Percentiles rank a stretch among this genome's conserved stretches.
These are phyloP conservation scores for Dendryphion nanum DNA, from an alignment of 2,329 filamentous ascomycete genomes.

Conservation along the genomic window DNA sequence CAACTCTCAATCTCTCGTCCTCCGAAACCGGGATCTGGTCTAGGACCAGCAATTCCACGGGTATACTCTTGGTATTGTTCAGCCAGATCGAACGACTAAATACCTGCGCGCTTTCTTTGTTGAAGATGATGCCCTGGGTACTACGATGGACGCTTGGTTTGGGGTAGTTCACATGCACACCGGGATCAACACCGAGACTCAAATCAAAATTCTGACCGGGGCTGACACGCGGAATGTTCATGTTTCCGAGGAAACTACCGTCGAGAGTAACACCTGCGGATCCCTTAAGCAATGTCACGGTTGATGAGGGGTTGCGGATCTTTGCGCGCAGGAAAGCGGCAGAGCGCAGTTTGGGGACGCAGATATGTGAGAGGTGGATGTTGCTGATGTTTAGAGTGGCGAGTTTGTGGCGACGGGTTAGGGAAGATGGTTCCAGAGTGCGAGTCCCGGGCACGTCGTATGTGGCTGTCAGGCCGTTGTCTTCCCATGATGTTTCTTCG, in stretches of 20 bases:
- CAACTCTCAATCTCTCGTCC: constrained; percentile 57
- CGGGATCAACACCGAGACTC: constrained; percentile 60
- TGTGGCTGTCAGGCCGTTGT: constrained; percentile 59
- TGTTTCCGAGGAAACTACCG: constrained; percentile 60
- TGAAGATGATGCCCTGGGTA: constrained; percentile 51
- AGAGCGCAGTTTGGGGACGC: constrained; percentile 61
- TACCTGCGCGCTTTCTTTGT: constrained; percentile 52
- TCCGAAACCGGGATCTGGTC: constrained; percentile 64
- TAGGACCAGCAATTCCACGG: constrained; percentile 52
- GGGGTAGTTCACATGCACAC: constrained; percentile 55
- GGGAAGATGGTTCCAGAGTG: constrained; percentile 54
- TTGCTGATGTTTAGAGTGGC: constrained; percentile 53
- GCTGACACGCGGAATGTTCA: constrained; percentile 55
- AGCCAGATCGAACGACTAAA: constrained; percentile 53
- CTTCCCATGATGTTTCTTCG: constrained; percentile 57
- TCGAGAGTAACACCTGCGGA: constrained; percentile 61
- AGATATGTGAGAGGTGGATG: constrained; percentile 55
- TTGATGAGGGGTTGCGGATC: constrained; percentile 54
- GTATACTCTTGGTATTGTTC: constrained; percentile 47
- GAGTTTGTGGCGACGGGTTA: constrained; percentile 55
- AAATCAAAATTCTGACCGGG: constrained; percentile 55
- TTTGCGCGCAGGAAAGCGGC: constrained; percentile 60
- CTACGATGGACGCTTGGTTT: constrained; percentile 55
- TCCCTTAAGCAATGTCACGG: constrained; percentile 56
- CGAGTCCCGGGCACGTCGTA: constrained; percentile 61